Conservation (phyloP, 2,329 filamentous ascomycete species). For the Emmonsiellopsis sp. region DNA sequence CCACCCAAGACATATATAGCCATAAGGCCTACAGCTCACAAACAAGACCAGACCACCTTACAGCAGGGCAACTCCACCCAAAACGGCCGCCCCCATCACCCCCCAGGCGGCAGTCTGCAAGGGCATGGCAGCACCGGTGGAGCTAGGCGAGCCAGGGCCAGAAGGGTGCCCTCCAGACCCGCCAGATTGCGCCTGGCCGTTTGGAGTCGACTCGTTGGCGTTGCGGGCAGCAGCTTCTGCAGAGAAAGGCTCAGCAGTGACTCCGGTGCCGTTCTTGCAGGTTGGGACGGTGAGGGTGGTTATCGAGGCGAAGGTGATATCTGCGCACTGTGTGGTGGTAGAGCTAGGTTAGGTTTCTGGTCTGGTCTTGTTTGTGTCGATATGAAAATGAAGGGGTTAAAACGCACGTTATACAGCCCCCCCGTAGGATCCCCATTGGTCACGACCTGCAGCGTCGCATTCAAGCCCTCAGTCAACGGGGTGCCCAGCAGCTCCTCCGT, state of each 20-base stretch:
- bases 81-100: conserved; percentile 24
- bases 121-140: conserved; percentile 20
- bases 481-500: conserved; percentile 25
- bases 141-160: conserved; percentile 17
- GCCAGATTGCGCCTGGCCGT: conserved; percentile 23
- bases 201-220: conserved; percentile 35
- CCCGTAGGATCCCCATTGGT: conserved; percentile 49
- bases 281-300: conserved; percentile 37
- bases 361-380: background rate
- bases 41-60: conserved; percentile 1
- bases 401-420: conserved; percentile 55
- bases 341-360: background rate
- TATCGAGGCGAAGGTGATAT: conserved; percentile 55
- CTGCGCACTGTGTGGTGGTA: conserved; percentile 50
- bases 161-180: conserved; percentile 2
- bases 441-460: conserved; percentile 60
- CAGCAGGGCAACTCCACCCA: conserved; percentile 24
- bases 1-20: no score
- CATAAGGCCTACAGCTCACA: no score
- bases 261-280: conserved; percentile 51
- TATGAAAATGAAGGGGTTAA: background rate
- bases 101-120: conserved; percentile 29
- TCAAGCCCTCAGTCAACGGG: conserved; percentile 49
- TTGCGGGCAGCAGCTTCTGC: conserved; percentile 28
- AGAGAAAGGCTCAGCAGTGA: conserved; percentile 38